These are phyloP conservation scores for Stemphylium vesicarium DNA, from an alignment of 2,329 filamentous ascomycete species.

Conservation along the genomic window DNA sequence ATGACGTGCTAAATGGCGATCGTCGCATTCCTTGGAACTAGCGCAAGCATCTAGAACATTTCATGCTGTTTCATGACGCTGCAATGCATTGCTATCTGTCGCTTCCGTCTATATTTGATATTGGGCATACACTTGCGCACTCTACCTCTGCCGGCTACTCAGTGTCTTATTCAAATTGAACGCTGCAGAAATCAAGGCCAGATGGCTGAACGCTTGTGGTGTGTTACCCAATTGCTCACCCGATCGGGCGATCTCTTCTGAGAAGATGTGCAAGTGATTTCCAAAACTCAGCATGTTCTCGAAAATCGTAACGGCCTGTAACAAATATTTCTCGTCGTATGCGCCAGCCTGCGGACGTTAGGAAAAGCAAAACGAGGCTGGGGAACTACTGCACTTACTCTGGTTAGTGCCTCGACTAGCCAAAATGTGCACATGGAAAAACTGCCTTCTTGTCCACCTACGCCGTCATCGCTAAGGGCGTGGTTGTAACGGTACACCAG, in stretches of 20 bases:
- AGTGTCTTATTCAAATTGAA: slow-evolving; percentile 71
- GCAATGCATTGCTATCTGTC: not conserved
- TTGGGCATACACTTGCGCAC: not conserved
- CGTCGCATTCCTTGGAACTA: slow-evolving; percentile 9
- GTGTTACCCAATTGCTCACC: slow-evolving; percentile 82
- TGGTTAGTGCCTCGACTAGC: slow-evolving; percentile 78
- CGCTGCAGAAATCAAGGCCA: slow-evolving; percentile 76
- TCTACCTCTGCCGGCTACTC: slow-evolving; percentile 14
- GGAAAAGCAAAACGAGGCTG: slow-evolving; percentile 5
- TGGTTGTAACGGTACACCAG: slow-evolving; percentile 79
- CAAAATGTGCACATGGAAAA: slow-evolving; percentile 86
- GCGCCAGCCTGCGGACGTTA: slow-evolving; percentile 35
- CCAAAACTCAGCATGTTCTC: slow-evolving; percentile 79
- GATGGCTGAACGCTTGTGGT: slow-evolving; percentile 78
- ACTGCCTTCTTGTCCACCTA: slow-evolving; percentile 75
- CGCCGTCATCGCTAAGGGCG: slow-evolving; percentile 71
- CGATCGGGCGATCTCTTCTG: slow-evolving; percentile 75
- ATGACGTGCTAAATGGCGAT: slow-evolving; percentile 18
- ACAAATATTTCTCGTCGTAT: slow-evolving; percentile 70
- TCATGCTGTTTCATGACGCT: not conserved
- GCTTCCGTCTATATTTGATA: not conserved
- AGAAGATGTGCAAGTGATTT: slow-evolving; percentile 80
- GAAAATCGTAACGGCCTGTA: slow-evolving; percentile 69
- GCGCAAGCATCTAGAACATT: slow-evolving; percentile 11
- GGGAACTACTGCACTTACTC: slow-evolving; percentile 58